phyloP scores from a whole-genome alignment of 1,284 basidiomycete genomes.

The Sparassis latifolia region DNA sequence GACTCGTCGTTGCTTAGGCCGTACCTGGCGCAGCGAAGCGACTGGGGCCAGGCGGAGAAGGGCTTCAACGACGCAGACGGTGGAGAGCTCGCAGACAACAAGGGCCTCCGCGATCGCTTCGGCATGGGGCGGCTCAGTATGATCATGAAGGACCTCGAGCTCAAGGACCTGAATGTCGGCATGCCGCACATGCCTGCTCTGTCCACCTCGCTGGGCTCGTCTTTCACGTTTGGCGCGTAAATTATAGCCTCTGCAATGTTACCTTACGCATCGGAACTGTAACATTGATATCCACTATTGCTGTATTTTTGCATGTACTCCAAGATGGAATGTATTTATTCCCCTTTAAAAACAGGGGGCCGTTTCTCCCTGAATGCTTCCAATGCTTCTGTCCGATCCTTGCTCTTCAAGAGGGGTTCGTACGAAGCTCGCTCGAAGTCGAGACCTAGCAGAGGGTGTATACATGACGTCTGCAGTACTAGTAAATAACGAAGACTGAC shows the following conservation, averaged over 20 bases:
- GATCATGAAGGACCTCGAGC: slow-evolving; percentile 81
- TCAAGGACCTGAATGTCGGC: slow-evolving; percentile 42
- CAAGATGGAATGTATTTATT: slow-evolving; percentile 37
- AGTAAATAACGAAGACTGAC: slow-evolving; percentile 30
- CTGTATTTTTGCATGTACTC: neutral
- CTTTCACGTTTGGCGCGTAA: neutral
- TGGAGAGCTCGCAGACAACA: slow-evolving; percentile 31
- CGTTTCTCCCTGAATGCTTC: slow-evolving; percentile 89
- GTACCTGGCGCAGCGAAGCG: slow-evolving; percentile 86
- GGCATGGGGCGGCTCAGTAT: slow-evolving; percentile 61
- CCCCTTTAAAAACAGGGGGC: slow-evolving; percentile 75
- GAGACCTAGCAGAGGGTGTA: slow-evolving; percentile 43
- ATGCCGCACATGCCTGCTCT: slow-evolving; percentile 47
- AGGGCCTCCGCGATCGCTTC: slow-evolving; percentile 61
- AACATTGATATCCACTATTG: neutral
- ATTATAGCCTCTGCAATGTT: too few species aligned
- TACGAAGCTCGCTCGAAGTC: slow-evolving; percentile 88
- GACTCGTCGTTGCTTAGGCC: slow-evolving; percentile 85
- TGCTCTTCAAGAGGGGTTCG: slow-evolving; percentile 71
- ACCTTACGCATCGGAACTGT: neutral
- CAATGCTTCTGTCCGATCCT: slow-evolving; percentile 83
- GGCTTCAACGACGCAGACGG: slow-evolving; percentile 61
- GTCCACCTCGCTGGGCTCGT: slow-evolving; percentile 2
- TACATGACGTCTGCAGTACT: neutral
- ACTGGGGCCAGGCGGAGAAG: slow-evolving; percentile 80